A percentile compares a stretch with the other conserved stretches of the same genome.
phyloP scores from a whole-genome alignment of 2,329 filamentous ascomycete genomes.

The Alternaria gansuensis region DNA sequence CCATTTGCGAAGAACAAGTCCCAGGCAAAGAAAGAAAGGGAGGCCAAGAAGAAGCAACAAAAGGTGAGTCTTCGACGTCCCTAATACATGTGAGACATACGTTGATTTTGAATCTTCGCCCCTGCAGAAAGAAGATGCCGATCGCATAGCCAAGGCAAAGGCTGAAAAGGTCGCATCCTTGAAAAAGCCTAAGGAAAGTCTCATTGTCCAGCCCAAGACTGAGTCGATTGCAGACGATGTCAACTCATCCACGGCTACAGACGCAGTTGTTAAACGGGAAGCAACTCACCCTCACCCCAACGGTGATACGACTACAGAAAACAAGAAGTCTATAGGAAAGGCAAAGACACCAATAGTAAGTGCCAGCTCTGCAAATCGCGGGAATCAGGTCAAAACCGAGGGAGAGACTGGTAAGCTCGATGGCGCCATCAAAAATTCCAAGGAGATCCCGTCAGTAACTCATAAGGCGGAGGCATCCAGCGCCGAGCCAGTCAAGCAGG shows the following conservation, averaged over 20 bases:
- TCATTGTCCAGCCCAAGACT: slow-evolving; percentile 7
- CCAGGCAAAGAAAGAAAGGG: slow-evolving; percentile 46
- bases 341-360: neutral
- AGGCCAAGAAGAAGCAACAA: slow-evolving; percentile 51
- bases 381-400: neutral
- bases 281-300: neutral
- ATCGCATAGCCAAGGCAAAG: slow-evolving; percentile 18
- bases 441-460: slow-evolving; percentile 26
- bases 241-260: neutral
- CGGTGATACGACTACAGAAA: neutral
- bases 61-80: slow-evolving; percentile 12
- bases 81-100: neutral
- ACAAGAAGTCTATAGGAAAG: slow-evolving; percentile 14
- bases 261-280: neutral
- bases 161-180: slow-evolving; percentile 16
- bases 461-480: slow-evolving; percentile 21
- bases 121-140: slow-evolving; percentile 30
- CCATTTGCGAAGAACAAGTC: slow-evolving; percentile 43
- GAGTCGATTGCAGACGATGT: neutral
- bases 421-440: slow-evolving; percentile 19
- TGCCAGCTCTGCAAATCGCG: neutral
- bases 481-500: neutral
- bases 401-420: slow-evolving; percentile 22
- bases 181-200: slow-evolving; percentile 7
- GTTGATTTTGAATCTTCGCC: neutral